Percentiles rank a stretch among this genome's conserved stretches.
Evolutionary conservation across 768 basidiomycete genomes (phyloP).

Genomic region (Leccinum obscurum): DNA sequence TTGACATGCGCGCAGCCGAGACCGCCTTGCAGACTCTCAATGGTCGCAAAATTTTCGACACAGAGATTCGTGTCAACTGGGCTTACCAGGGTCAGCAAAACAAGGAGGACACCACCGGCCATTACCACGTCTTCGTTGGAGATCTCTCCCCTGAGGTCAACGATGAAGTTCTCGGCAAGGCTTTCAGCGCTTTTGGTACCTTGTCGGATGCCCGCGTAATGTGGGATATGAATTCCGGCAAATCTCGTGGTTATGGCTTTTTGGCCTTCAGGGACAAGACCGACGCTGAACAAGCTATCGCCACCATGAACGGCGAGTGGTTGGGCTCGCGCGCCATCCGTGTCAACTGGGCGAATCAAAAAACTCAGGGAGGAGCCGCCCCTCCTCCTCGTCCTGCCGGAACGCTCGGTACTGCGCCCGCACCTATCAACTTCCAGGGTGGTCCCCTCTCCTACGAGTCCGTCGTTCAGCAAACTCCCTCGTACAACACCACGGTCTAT

Average conservation of each 20-base stretch:
- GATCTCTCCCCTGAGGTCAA: conserved; percentile 99
- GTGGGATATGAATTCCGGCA: conserved; percentile 99
- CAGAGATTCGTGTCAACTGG: conserved; percentile 99
- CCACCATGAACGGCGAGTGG: conserved; percentile 99
- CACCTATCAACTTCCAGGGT: conserved; percentile 89
- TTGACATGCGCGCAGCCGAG: conserved; percentile 98
- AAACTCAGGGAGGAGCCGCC: conserved; percentile 70
- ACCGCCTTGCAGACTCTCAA: conserved; percentile 98
- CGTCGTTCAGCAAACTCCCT: conserved; percentile 91
- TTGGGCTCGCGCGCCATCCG: conserved; percentile 96
- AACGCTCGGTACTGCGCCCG: conserved; percentile 66
- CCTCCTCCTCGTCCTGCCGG: conserved; percentile 43
- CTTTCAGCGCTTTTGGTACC: conserved; percentile 95
- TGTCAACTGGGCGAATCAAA: conserved; percentile 99
- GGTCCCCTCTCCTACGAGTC: conserved; percentile 89
- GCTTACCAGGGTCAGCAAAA: conserved; percentile 98
- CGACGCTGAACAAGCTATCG: conserved; percentile 98
- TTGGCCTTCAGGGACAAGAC: conserved; percentile 98
- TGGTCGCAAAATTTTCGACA: conserved; percentile 99
- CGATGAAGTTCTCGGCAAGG: conserved; percentile 94
- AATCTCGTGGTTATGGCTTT: conserved; percentile 97
- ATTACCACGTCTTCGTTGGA: conserved; percentile 99
- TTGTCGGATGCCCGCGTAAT: conserved; percentile 98
- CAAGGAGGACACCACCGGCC: conserved; percentile 97
- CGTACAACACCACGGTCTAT: conserved; percentile 86